Conservation (phyloP, 2,329 filamentous ascomycete genomes). For the Ciborinia camelliae region DNA sequence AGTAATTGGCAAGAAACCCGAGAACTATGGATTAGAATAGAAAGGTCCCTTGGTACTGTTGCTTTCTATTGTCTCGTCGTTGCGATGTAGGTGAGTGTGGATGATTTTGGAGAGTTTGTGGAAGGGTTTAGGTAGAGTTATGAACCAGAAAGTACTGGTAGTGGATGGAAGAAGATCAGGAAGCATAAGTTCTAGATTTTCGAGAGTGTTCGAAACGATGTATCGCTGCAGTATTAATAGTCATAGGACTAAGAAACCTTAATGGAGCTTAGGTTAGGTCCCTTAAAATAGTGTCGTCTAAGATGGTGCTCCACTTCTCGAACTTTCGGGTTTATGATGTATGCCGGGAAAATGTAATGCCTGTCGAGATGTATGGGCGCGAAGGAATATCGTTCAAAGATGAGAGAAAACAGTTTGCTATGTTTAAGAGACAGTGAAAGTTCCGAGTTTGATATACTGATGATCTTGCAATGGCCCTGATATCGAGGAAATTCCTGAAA, state of each 20-base stretch:
- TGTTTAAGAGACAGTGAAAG: background rate
- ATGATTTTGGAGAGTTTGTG: background rate
- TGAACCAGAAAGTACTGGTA: constrained; percentile 16
- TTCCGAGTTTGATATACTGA: background rate
- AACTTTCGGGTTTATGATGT: background rate
- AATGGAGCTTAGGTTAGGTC: background rate
- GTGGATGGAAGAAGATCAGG: background rate
- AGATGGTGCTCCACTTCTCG: background rate
- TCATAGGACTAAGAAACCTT: background rate
- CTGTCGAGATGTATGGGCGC: background rate
- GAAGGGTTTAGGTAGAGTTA: background rate
- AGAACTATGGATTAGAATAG: background rate
- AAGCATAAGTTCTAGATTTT: constrained; percentile 11
- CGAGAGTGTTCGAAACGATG: background rate
- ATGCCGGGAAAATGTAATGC: background rate
- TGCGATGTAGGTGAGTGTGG: background rate
- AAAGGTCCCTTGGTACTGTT: background rate
- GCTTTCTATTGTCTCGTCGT: background rate
- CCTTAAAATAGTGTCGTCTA: background rate
- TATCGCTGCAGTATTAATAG: background rate
- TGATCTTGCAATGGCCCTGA: background rate
- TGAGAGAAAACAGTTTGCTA: background rate
- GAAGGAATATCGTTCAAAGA: background rate
- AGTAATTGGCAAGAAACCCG: background rate
- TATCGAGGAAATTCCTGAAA: constrained; percentile 8